These are phyloP conservation scores for Dillenia turbinata DNA, from an alignment of 164 flowering plant genomes.

Conservation along the genomic window DNA sequence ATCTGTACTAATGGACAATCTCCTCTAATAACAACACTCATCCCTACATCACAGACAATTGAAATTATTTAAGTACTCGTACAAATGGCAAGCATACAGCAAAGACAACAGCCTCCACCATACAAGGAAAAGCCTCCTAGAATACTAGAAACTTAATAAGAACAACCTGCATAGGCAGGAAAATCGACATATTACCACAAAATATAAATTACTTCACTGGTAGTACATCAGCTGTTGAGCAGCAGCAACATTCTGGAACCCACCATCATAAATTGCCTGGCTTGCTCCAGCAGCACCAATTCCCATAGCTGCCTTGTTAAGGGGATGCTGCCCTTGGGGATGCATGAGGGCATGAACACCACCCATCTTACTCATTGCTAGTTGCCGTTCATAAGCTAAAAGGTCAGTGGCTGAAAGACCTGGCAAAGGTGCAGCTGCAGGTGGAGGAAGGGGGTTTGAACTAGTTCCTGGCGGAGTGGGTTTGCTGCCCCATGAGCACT, in stretches of 20 bases:
- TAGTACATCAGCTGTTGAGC: slow-evolving; percentile 93
- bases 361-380: slow-evolving; percentile 86
- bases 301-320: slow-evolving; percentile 63
- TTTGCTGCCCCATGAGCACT: slow-evolving; percentile 99
- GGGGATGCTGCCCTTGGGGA: slow-evolving; percentile 64
- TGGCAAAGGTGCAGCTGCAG: slow-evolving; percentile 67
- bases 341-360: slow-evolving; percentile 72
- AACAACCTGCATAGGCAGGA: too few species aligned
- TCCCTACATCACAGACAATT: background rate
- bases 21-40: slow-evolving; percentile 8
- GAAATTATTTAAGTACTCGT: slow-evolving; percentile 8
- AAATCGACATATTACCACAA: too few species aligned
- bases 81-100: slow-evolving; percentile 17
- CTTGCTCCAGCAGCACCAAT: slow-evolving; percentile 65
- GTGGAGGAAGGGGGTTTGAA: slow-evolving; percentile 94
- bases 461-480: slow-evolving; percentile 92
- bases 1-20: too few species aligned
- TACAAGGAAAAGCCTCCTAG: background rate
- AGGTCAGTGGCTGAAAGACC: slow-evolving; percentile 67
- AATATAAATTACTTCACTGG: slow-evolving; percentile 24
- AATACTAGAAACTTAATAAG: too few species aligned
- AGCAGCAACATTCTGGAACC: slow-evolving; percentile 68
- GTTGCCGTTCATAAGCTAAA: slow-evolving; percentile 80
- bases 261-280: slow-evolving; percentile 77
- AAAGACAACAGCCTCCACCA: too few species aligned